Base-by-base conservation (phyloP, 768 basidiomycete genomes). In the Termitomyces titanicus region DNA sequence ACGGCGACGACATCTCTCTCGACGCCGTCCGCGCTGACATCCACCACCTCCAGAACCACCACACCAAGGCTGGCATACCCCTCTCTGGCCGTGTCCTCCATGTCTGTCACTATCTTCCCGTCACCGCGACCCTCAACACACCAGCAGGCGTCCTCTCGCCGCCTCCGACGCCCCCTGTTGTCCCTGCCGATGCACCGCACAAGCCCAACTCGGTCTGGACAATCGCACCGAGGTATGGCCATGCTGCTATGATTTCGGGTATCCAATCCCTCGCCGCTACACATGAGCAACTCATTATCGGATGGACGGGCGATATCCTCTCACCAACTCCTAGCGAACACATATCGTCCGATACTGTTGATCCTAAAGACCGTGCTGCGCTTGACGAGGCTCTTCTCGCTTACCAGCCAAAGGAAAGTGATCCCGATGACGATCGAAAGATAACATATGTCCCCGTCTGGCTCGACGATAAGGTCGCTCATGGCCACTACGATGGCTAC, bases 401-500 rank as follows among this genome's bases (percentile, higher is more conserved):
- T 1, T 91, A 90, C 64, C 72, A 74, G 49, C 76, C 81, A 8
- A 82, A 83, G 57, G 85, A 84, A 39, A 77, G 79, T 22, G 83
- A 83, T 58, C 69, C 71, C 2, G 76, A 83, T 54, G 77, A 81
- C 56, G 77, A 77, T 54, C 75, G 82, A 59, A 84, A 79, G 64
- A 84, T 89, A 46, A 79, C 74, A 13, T 97, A 92, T 62, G 82
- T 91, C 7, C 94, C 96, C 5, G 91, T 99, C 12, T 97, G 92
- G 91, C 76, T 95, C 34, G 87, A 91, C 63, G 90, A 93, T 63
- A 83, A 88, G 68, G 83, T 94, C 37, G 94, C 92, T 20, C 91
- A 94, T 64, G 92, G 88, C 0, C 94, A 97, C 68, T 97, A 98
- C 68, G 94, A 98, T 62, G 95, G 94, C 0, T 98, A 97, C 70